phyloP scores from a whole-genome alignment of 768 basidiomycete genomes.

The Chalciporus piperatus region DNA sequence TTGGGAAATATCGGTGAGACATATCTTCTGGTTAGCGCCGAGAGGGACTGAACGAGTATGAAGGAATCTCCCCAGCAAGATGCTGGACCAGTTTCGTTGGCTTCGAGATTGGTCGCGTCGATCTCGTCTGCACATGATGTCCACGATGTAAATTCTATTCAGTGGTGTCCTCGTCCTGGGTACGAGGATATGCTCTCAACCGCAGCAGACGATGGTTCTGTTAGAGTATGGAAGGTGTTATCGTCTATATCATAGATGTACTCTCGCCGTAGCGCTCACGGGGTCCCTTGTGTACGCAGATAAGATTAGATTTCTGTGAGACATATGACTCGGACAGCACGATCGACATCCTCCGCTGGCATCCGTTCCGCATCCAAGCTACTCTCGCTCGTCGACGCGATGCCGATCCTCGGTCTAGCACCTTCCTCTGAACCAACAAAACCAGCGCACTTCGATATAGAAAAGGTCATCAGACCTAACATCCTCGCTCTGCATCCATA shows the following conservation, averaged over 20 bases:
- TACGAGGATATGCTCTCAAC: slow-evolving; percentile 70
- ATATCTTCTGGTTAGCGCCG: not conserved
- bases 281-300: not conserved
- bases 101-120: slow-evolving; percentile 50
- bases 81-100: slow-evolving; percentile 25
- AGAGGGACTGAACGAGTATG: no score
- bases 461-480: slow-evolving; percentile 86
- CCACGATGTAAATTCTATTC: slow-evolving; percentile 79
- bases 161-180: slow-evolving; percentile 76
- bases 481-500: slow-evolving; percentile 91
- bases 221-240: slow-evolving; percentile 71
- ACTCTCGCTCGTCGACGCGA: slow-evolving; percentile 23
- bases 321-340: not conserved
- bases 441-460: slow-evolving; percentile 83
- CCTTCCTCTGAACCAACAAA: slow-evolving; percentile 40
- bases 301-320: not conserved
- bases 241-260: slow-evolving; percentile 1
- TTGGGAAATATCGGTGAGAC: slow-evolving; percentile 68
- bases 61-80: slow-evolving; percentile 19
- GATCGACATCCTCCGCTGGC: not conserved
- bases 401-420: slow-evolving; percentile 65
- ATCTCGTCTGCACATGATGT: slow-evolving; percentile 73
- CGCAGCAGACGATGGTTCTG: slow-evolving; percentile 80
- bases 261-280: not conserved
- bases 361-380: not conserved